Percentiles rank a stretch among this genome's conserved stretches.
phyloP scores from a whole-genome alignment of 345 rosid genomes.

The Rhodomyrtus tomentosa region DNA sequence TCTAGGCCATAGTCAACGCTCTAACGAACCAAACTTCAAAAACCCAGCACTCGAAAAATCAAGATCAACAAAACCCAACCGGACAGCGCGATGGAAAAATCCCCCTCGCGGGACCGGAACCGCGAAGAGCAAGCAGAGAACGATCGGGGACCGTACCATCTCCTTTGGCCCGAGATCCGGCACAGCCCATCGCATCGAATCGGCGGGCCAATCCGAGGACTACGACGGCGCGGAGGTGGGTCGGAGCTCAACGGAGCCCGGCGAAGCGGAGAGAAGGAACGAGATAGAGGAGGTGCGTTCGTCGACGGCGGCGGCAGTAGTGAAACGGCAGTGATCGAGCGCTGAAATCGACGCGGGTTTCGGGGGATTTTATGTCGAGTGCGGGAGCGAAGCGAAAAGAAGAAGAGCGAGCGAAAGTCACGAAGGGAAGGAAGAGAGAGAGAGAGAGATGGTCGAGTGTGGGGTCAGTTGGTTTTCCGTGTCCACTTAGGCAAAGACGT shows the following conservation, averaged over 20 bases:
- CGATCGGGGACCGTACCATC: not conserved
- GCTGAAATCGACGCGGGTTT: not conserved
- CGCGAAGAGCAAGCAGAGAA: not conserved
- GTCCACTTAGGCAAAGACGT: not conserved
- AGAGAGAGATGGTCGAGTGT: not conserved
- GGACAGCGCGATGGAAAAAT: not conserved
- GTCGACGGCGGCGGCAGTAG: no score
- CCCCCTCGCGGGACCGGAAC: not conserved
- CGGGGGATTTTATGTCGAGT: not conserved
- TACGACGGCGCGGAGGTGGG: not conserved
- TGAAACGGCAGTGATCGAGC: not conserved
- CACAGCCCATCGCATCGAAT: constrained; percentile 11
- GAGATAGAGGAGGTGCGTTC: not conserved
- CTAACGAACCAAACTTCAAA: not conserved
- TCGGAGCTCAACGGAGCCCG: not conserved
- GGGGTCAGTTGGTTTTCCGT: not conserved
- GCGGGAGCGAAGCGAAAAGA: not conserved
- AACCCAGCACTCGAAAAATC: not conserved
- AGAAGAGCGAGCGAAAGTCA: not conserved
- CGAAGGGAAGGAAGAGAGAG: not conserved
- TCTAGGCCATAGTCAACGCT: not conserved
- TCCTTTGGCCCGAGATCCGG: constrained; percentile 5
- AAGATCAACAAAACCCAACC: not conserved
- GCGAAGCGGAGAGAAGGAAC: not conserved
- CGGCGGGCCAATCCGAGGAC: not conserved